Evolutionary conservation across 306 rosid genomes (phyloP), one percentile per base, ranked within the genome.

Genomic region (Glycyrrhiza uralensis): DNA sequence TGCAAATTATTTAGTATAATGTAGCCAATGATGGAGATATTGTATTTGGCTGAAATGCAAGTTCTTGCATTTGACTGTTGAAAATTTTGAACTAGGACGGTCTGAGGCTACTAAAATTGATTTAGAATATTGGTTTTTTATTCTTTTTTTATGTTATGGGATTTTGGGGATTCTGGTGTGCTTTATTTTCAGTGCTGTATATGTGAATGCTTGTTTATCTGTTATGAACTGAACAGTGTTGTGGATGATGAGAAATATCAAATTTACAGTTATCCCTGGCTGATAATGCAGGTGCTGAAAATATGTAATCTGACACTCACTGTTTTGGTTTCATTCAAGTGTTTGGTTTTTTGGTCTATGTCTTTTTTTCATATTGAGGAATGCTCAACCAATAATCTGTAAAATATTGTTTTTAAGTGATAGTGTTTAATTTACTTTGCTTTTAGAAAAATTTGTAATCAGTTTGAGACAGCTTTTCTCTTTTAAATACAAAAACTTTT

Each of bases 201-300:
- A 0, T 36, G 29, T 30, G 5, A n/a, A 0, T 30, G 18, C 19
- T 30, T 10, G 1, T 23, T 0, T 9, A 18, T 5, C 2, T 8
- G 9, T 14, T 6, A 2, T 10, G 12, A 13, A 29, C 3, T 5
- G 1, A 41, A 3, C 8, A 13, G 75, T 81, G 72, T 14, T 46
- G 84, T 76, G 95, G 75, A 76, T 86, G 97, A 89, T 90, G 98
- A 92, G 67, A 81, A n/a, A 28, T 7, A 46, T 11, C 1, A 71
- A 18, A 39, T 70, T 35, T 75, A 85, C 96, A 92, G 98, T 92
- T 90, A 92, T 92, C 96, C 98, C 98, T 92, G 96, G 69, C 96
- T 85, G 95, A 92, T 57, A 0, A 2, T 67, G 54, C 63, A 35
- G 85, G 51, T 92, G 96, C 84, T 92, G 98, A 88, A 45, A 36